phyloP scores from a whole-genome alignment of 2,329 filamentous ascomycete species.

The Cladosporium cucumerinum region DNA sequence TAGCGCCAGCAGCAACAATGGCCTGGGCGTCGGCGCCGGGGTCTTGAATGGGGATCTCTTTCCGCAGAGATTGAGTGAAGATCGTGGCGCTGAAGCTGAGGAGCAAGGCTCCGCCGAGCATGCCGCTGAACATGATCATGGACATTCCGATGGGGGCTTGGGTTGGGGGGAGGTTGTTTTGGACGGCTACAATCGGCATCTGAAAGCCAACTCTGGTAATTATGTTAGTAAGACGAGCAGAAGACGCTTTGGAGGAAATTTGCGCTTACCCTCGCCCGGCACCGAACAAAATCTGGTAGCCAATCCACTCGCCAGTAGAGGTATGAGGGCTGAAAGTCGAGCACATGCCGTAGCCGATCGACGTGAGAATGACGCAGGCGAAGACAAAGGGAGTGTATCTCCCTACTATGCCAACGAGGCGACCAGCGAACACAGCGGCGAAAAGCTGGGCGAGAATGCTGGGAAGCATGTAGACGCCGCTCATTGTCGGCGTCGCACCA shows the following conservation, averaged over 20 bases:
- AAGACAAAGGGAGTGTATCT: constrained; percentile 22
- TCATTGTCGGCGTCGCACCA: constrained; percentile 35
- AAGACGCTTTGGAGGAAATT: not conserved
- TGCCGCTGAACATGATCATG: constrained; percentile 32
- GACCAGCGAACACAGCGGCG: constrained; percentile 20
- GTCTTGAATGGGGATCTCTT: constrained; percentile 32
- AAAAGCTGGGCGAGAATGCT: constrained; percentile 31
- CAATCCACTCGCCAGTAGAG: constrained; percentile 47
- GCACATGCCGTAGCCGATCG: constrained; percentile 26
- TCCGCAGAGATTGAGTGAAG: constrained; percentile 37
- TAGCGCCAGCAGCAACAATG: constrained; percentile 45
- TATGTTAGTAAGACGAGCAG: not conserved
- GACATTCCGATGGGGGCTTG: constrained; percentile 31
- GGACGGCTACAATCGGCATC: constrained; percentile 30
- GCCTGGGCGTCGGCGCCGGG: constrained; percentile 31
- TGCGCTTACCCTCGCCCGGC: constrained; percentile 36
- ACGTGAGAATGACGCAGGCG: constrained; percentile 18
- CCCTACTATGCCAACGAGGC: constrained; percentile 17
- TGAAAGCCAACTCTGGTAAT: constrained; percentile 3
- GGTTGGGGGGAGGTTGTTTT: constrained; percentile 24
- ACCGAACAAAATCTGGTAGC: constrained; percentile 51
- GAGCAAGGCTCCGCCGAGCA: constrained; percentile 33
- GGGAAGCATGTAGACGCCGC: constrained; percentile 40
- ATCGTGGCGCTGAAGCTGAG: constrained; percentile 32
- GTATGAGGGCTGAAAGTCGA: constrained; percentile 39